phyloP scores from a whole-genome alignment of 768 basidiomycete genomes.

The Hebeloma cylindrosporum region DNA sequence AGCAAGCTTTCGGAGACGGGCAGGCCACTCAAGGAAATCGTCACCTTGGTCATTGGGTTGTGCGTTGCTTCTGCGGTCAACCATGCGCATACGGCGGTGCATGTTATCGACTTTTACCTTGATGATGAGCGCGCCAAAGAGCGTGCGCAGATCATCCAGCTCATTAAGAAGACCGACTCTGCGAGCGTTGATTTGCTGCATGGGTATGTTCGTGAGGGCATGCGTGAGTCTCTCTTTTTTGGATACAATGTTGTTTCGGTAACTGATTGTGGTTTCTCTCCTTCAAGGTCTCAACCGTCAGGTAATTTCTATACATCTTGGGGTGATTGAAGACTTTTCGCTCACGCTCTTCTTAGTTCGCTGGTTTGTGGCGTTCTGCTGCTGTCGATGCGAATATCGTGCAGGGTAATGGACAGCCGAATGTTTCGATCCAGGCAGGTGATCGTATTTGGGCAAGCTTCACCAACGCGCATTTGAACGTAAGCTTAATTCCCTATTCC shows the following conservation, averaged over 20 bases:
- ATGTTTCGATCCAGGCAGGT: conserved; percentile 37
- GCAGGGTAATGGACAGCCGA: conserved; percentile 34
- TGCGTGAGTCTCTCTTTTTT: conserved; percentile 36
- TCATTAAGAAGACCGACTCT: conserved; percentile 31
- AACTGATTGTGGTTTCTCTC: not conserved
- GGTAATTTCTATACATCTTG: too few species aligned
- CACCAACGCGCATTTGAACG: conserved; percentile 45
- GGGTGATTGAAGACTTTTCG: too few species aligned
- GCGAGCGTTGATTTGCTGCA: conserved; percentile 35
- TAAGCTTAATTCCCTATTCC: conserved; percentile 12
- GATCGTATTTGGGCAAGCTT: conserved; percentile 42
- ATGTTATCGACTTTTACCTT: conserved; percentile 56
- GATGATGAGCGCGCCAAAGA: conserved; percentile 41
- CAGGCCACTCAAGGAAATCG: conserved; percentile 39
- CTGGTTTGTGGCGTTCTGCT: conserved; percentile 41
- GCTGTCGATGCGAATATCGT: conserved; percentile 32
- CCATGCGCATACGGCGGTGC: conserved; percentile 45
- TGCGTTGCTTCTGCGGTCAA: conserved; percentile 46
- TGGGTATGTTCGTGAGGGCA: conserved; percentile 53
- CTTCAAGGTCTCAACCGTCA: conserved; percentile 35
- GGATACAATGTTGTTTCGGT: not conserved
- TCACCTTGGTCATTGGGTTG: conserved; percentile 45
- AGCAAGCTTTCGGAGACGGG: conserved; percentile 35
- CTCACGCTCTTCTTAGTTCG: too few species aligned
- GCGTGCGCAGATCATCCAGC: conserved; percentile 36